These are phyloP conservation scores for Coemansia reversa DNA, from an alignment of 192 early-diverging fungal species.

Conservation along the genomic window DNA sequence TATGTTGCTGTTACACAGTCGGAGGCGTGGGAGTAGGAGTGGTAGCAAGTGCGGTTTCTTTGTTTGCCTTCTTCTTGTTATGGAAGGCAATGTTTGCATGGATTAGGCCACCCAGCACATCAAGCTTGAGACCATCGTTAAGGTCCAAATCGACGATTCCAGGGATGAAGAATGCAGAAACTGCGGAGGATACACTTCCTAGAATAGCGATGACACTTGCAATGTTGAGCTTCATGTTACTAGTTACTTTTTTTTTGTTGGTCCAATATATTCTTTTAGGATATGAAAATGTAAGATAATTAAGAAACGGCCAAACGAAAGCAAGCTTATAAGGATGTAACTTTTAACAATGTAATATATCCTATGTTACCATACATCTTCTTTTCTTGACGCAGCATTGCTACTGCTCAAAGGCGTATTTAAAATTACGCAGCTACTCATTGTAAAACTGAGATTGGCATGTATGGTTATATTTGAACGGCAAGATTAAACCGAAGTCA, in stretches of 20 bases:
- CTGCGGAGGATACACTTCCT: conserved; percentile 10
- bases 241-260: background rate
- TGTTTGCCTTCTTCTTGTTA: conserved; percentile 1
- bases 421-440: too few species aligned
- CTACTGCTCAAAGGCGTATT: too few species aligned
- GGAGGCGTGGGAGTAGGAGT: too few species aligned
- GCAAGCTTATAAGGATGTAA: background rate
- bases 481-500: background rate
- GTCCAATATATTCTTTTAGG: background rate
- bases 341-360: background rate
- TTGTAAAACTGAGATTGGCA: background rate
- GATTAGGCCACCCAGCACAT: conserved; percentile 41
- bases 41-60: background rate
- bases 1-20: too few species aligned
- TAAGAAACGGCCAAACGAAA: background rate
- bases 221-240: conserved; percentile 14
- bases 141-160: conserved; percentile 41
- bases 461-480: conserved; percentile 4
- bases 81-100: conserved; percentile 29
- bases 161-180: conserved; percentile 28
- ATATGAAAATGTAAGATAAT: conserved; percentile 7
- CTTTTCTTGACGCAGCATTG: too few species aligned
- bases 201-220: conserved; percentile 7
- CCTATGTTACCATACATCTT: too few species aligned
- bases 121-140: conserved; percentile 21